These are phyloP conservation scores for Inga laurina DNA, from an alignment of 306 rosid species.

Conservation along the genomic window DNA sequence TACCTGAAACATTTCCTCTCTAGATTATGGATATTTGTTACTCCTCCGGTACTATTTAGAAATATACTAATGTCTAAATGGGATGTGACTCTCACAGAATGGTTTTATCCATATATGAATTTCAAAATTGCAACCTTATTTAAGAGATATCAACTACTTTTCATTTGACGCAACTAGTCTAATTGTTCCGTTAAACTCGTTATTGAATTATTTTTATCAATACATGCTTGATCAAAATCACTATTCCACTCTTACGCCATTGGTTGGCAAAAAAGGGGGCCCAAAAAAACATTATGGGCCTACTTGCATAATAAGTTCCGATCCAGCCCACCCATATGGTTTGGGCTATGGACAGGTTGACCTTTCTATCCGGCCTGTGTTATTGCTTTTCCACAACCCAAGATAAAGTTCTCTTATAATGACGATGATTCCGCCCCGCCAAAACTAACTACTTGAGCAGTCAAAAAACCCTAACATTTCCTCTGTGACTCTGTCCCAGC, in stretches of 20 bases:
- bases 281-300: no score
- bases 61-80: no score
- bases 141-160: neutral
- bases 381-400: neutral
- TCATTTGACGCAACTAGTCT: neutral
- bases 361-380: neutral
- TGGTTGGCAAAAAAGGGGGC: neutral
- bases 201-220: no score
- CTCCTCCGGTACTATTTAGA: no score
- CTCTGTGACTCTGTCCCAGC: neutral
- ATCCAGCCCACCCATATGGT: neutral
- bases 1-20: no score
- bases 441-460: neutral
- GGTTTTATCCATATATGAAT: no score
- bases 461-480: neutral
- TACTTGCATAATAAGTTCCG: no score
- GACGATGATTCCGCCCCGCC: neutral
- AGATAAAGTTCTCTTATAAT: neutral
- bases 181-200: neutral
- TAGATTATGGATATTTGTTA: no score
- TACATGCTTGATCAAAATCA: neutral
- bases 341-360: neutral
- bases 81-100: no score
- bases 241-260: neutral
- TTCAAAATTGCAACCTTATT: neutral